phyloP scores from a whole-genome alignment of 2,329 filamentous ascomycete species.

The Tolypocladium nubicola region DNA sequence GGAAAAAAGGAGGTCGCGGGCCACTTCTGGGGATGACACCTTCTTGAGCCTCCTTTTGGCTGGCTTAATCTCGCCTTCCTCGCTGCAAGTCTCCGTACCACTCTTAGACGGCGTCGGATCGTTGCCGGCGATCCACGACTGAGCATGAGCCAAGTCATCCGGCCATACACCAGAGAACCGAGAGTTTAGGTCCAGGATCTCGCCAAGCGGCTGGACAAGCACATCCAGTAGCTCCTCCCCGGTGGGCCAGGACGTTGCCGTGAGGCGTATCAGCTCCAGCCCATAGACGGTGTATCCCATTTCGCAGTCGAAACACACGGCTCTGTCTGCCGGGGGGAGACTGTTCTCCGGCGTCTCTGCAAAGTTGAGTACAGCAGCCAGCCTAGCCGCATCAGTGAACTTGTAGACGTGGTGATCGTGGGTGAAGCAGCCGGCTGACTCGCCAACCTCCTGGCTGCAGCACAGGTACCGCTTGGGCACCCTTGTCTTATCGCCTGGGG shows the following conservation, averaged over 20 bases:
- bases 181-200: conserved; percentile 83
- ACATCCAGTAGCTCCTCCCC: conserved; percentile 70
- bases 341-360: conserved; percentile 61
- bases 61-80: conserved; percentile 15
- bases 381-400: conserved; percentile 59
- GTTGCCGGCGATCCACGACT: conserved; percentile 34
- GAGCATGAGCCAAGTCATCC: conserved; percentile 62
- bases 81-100: conserved; percentile 12
- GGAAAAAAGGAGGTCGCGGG: conserved; percentile 67
- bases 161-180: conserved; percentile 80
- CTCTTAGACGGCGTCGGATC: conserved; percentile 13
- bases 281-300: conserved; percentile 93
- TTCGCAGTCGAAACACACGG: conserved; percentile 87
- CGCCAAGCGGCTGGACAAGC: conserved; percentile 72
- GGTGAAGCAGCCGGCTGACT: conserved; percentile 63
- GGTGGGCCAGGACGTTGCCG: conserved; percentile 76
- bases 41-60: conserved; percentile 48
- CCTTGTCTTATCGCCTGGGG: conserved; percentile 45
- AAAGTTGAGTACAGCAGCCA: conserved; percentile 74
- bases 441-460: conserved; percentile 65
- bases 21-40: conserved; percentile 62
- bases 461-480: conserved; percentile 61
- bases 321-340: conserved; percentile 38
- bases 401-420: conserved; percentile 79
- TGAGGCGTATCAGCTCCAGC: conserved; percentile 81